Evolutionary conservation across 192 early-diverging fungal genomes (phyloP).

Genomic region (Jimgerdemannia flammicorona): DNA sequence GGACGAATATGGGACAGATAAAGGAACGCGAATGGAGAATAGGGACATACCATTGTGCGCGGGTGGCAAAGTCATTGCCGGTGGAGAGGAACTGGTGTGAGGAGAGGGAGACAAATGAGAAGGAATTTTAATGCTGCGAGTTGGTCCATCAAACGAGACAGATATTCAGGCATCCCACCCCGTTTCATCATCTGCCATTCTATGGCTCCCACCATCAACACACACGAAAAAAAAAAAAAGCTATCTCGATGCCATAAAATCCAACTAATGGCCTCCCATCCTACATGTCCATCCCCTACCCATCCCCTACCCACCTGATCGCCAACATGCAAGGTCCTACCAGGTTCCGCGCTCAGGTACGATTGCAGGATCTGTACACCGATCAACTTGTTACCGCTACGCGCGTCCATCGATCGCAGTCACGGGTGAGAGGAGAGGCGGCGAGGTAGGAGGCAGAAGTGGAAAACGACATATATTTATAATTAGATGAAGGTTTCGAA

Average conservation of each 20-base stretch:
- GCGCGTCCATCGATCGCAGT: background rate
- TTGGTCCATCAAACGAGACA: too few species aligned
- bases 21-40: background rate
- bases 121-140: too few species aligned
- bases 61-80: constrained; percentile 86
- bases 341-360: constrained; percentile 52
- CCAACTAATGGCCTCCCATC: background rate
- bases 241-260: background rate
- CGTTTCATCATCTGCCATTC: too few species aligned
- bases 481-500: too few species aligned
- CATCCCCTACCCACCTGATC: constrained; percentile 63
- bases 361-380: constrained; percentile 80
- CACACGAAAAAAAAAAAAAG: constrained; percentile 1
- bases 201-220: too few species aligned
- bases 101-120: too few species aligned
- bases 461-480: background rate
- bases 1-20: background rate
- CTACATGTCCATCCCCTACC: too few species aligned
- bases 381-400: constrained; percentile 86
- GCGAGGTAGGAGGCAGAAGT: background rate
- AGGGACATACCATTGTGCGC: constrained; percentile 53
- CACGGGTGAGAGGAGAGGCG: background rate
- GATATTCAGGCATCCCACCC: too few species aligned
- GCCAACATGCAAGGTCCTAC: constrained; percentile 79
- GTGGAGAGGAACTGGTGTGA: constrained; percentile 73